Percentiles rank a stretch among this genome's conserved stretches.
phyloP scores from a whole-genome alignment of 345 rosid species.

The Citrus inodora region DNA sequence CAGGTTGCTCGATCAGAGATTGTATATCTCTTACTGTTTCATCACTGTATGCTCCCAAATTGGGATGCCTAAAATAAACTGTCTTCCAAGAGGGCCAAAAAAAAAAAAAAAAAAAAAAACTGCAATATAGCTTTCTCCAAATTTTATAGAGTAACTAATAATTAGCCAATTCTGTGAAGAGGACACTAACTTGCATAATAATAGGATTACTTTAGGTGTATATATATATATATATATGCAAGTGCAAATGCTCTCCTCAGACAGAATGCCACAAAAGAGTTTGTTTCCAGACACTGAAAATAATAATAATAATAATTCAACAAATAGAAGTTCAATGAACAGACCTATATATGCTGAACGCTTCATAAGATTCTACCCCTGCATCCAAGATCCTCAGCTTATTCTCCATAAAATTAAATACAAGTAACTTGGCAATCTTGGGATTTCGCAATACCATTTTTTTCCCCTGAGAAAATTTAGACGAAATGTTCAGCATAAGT shows the following conservation, averaged over 20 bases:
- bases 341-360: conserved; percentile 16
- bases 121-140: not conserved
- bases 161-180: not conserved
- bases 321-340: not conserved
- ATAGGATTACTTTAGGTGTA: not conserved
- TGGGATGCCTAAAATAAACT: not conserved
- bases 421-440: conserved; percentile 1
- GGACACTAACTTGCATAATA: not conserved
- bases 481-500: not conserved
- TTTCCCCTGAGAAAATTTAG: conserved; percentile 3
- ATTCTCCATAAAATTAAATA: conserved; percentile 2
- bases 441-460: conserved; percentile 7
- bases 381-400: conserved; percentile 7
- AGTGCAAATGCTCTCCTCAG: not conserved
- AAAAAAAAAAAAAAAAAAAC: not conserved
- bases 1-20: not conserved
- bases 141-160: not conserved
- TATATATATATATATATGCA: too few species aligned
- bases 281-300: not conserved
- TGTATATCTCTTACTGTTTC: not conserved
- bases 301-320: not conserved
- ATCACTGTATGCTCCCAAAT: not conserved
- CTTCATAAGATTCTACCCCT: conserved; percentile 5
- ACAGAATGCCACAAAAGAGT: not conserved
- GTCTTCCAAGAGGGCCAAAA: not conserved